These are phyloP conservation scores for Colletotrichum tropicale DNA, from an alignment of 2,329 filamentous ascomycete genomes.

Conservation along the genomic window DNA sequence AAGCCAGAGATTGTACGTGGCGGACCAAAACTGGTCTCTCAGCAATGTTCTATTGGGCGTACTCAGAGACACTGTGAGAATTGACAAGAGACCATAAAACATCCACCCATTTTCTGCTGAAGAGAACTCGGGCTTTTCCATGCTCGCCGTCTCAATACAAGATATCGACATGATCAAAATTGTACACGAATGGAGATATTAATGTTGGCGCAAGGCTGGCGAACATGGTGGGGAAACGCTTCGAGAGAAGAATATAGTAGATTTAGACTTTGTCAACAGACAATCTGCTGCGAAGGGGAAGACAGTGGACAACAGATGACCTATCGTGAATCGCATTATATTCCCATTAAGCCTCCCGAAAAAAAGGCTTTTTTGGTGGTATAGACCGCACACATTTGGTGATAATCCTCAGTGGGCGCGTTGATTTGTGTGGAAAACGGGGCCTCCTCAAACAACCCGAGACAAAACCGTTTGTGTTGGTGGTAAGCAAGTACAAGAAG, in stretches of 20 bases:
- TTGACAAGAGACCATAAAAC: conserved; percentile 42
- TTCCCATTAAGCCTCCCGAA: conserved; percentile 5
- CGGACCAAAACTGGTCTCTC: conserved; percentile 45
- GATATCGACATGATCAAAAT: neutral
- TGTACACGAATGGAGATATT: neutral
- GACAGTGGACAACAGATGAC: conserved; percentile 2
- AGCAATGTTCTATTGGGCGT: conserved; percentile 35
- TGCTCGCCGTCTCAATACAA: neutral
- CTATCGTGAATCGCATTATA: conserved; percentile 25
- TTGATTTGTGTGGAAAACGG: neutral
- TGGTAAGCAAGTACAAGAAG: conserved; percentile 49
- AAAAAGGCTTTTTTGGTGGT: conserved; percentile 1
- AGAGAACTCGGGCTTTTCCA: neutral
- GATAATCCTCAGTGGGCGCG: conserved; percentile 34
- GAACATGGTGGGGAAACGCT: neutral
- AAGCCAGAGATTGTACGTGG: conserved; percentile 11
- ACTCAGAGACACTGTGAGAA: conserved; percentile 20
- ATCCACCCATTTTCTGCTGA: neutral
- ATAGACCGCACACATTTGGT: conserved; percentile 21
- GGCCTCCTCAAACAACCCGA: conserved; percentile 4
- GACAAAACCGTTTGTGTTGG: conserved; percentile 26
- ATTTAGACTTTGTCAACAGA: conserved; percentile 2
- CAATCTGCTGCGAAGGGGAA: neutral
- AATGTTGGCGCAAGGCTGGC: neutral
- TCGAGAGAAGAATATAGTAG: conserved; percentile 33